Evolutionary conservation across 2,329 filamentous ascomycete genomes (phyloP), one percentile per base, ranked within the genome.

Genomic region (Cercospora berteroae): DNA sequence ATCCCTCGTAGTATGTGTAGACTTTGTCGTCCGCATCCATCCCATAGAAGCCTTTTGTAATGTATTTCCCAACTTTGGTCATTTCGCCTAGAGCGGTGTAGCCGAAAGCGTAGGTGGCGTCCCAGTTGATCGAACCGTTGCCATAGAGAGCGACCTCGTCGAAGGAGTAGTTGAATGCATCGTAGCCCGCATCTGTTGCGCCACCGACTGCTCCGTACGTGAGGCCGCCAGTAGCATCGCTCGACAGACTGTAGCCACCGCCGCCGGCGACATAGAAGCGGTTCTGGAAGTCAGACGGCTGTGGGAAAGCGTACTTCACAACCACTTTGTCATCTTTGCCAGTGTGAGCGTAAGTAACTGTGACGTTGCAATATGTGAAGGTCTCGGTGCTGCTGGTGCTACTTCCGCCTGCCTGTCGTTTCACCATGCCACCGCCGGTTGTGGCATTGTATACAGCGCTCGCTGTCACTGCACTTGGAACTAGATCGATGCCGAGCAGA

Each of bases 71-170:
- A 12, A 85, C 72, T 27, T 76, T 71, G 13, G 80, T 83, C 79
- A 86, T 80, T 72, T 87, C 85, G 50, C 81, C 81, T 0, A 85
- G 75, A 0, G 81, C 84, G 69, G 82, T 78, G 76, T 86, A 86
- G 0, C 76, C 78, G 66, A 85, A 86, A 77, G 82, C 83, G 74
- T 82, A 80, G 2, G 80, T 78, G 1, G 80, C 76, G 31, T 85
- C 80, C 77, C 80, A 85, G 73, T 86, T 84, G 71, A 83, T 79
- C 3, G 82, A 81, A 16, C 83, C 84, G 64, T 86, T 85, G 23
- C 59, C 69, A 29, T 60, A 64, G 10, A 68, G 60, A 5, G 64
- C 59, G n/a, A 74, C 71, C 48, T 71, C 73, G 60, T 82, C 80
- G 27, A 77, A 80, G 27, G 79, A 74, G 23, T 75, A 80, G 56